These are phyloP conservation scores for Didymella segeticola DNA, from an alignment of 2,329 filamentous ascomycete genomes.

Conservation along the genomic window DNA sequence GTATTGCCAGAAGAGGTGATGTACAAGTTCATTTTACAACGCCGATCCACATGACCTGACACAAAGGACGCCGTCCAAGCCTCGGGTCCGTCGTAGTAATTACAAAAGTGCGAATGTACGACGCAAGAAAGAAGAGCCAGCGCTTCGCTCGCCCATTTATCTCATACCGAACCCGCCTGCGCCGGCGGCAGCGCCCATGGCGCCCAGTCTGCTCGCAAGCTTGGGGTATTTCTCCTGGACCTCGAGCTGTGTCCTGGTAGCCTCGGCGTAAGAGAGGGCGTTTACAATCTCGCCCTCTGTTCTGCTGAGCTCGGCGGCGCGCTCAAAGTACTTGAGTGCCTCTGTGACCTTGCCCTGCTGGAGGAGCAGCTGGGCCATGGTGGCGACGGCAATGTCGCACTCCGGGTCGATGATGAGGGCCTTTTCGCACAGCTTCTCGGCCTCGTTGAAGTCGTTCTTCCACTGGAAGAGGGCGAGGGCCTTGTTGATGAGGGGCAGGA, in stretches of 20 bases:
- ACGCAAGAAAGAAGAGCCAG: background rate
- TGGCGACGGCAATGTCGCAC: conserved; percentile 97
- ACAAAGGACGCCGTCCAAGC: background rate
- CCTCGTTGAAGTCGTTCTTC: conserved; percentile 95
- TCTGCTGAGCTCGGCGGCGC: conserved; percentile 89
- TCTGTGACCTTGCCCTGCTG: conserved; percentile 98
- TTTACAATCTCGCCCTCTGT: conserved; percentile 97
- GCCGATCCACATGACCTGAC: conserved; percentile 1
- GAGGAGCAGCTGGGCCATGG: conserved; percentile 95
- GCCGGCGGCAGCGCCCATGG: conserved; percentile 51
- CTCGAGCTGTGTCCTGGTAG: conserved; percentile 93
- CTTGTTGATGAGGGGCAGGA: conserved; percentile 97
- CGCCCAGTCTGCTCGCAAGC: conserved; percentile 55
- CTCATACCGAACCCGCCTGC: conserved; percentile 42
- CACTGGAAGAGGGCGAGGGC: conserved; percentile 96
- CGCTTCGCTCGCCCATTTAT: conserved; percentile 21
- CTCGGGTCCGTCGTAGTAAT: conserved; percentile 13
- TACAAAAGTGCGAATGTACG: conserved; percentile 13
- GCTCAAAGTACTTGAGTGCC: conserved; percentile 95
- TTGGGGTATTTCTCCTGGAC: conserved; percentile 63
- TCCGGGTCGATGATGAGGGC: conserved; percentile 97
- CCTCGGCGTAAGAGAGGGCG: conserved; percentile 94
- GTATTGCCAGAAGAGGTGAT: no score
- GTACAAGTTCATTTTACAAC: conserved; percentile 20
- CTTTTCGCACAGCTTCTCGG: conserved; percentile 96